phyloP scores from a whole-genome alignment of 805 yeast genomes.

The Candida ulmi region DNA sequence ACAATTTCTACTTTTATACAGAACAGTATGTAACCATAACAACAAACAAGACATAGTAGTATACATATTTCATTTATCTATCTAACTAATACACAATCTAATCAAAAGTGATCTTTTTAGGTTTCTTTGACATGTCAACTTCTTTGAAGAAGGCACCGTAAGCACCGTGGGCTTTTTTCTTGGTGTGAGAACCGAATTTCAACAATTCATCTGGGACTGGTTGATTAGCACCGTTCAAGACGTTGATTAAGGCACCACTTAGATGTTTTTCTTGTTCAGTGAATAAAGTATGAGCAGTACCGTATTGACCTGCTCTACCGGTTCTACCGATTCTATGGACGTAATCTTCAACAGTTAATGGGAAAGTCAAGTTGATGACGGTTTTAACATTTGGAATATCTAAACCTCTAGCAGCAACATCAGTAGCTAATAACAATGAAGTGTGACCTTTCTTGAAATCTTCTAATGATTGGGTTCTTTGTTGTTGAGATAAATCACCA shows the following conservation, averaged over 20 bases:
- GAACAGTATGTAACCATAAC: too few species aligned
- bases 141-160: slow-evolving; percentile 97
- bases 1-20: background rate
- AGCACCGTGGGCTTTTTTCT: slow-evolving; percentile 96
- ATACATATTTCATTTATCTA: too few species aligned
- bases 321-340: slow-evolving; percentile 98
- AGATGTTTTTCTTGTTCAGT: slow-evolving; percentile 96
- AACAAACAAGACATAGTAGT: too few species aligned
- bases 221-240: slow-evolving; percentile 89
- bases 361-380: slow-evolving; percentile 93
- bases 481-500: slow-evolving; percentile 90
- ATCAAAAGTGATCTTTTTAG: slow-evolving; percentile 81
- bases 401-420: slow-evolving; percentile 96
- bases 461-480: slow-evolving; percentile 82
- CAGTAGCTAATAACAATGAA: slow-evolving; percentile 85
- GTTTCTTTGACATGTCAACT: slow-evolving; percentile 78
- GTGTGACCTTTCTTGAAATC: slow-evolving; percentile 78
- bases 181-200: slow-evolving; percentile 96
- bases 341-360: slow-evolving; percentile 92
- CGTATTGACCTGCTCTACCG: slow-evolving; percentile 95
- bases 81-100: too few species aligned
- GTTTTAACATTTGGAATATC: slow-evolving; percentile 97
- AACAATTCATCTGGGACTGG: slow-evolving; percentile 91
- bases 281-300: slow-evolving; percentile 91
- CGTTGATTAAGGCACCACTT: slow-evolving; percentile 90